Conservation (phyloP, 495 filamentous ascomycete genomes). For the Darksidea phi region DNA sequence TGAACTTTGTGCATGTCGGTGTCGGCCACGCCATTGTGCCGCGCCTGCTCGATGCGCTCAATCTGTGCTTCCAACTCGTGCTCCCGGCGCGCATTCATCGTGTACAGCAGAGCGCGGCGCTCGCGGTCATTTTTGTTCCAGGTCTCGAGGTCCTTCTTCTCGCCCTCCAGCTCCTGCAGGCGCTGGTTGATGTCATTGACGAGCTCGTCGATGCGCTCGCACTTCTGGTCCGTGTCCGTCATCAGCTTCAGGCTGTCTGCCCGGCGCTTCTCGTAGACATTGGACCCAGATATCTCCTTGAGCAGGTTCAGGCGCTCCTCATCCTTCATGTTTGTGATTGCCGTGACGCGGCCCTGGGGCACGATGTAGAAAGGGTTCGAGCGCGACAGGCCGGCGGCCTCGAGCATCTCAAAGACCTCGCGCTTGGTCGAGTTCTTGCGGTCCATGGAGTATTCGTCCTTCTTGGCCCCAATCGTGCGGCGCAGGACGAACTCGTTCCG, state of each 20-base stretch:
- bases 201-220: slow-evolving; percentile 88
- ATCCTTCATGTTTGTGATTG: slow-evolving; percentile 98
- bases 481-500: slow-evolving; percentile 85
- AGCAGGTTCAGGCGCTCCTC: slow-evolving; percentile 80
- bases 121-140: slow-evolving; percentile 96
- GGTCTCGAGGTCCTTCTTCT: slow-evolving; percentile 89
- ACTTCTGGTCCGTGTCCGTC: slow-evolving; percentile 92
- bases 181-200: slow-evolving; percentile 88
- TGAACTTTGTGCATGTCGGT: slow-evolving; percentile 76
- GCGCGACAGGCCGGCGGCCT: slow-evolving; percentile 92
- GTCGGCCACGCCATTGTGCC: slow-evolving; percentile 76
- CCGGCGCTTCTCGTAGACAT: slow-evolving; percentile 90
- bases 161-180: slow-evolving; percentile 85
- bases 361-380: slow-evolving; percentile 99
- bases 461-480: slow-evolving; percentile 93
- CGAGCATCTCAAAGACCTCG: slow-evolving; percentile 93
- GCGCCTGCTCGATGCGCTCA: slow-evolving; percentile 77
- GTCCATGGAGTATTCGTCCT: slow-evolving; percentile 97
- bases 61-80: slow-evolving; percentile 71
- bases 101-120: slow-evolving; percentile 87
- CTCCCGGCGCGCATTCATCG: slow-evolving; percentile 88
- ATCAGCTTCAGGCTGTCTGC: slow-evolving; percentile 94
- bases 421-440: slow-evolving; percentile 91
- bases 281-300: slow-evolving; percentile 96
- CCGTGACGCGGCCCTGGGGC: slow-evolving; percentile 92